Evolutionary conservation across 352 stramenopile genomes (phyloP), one percentile per base, ranked within the genome.

Genomic region (Pythium apleroticum): DNA sequence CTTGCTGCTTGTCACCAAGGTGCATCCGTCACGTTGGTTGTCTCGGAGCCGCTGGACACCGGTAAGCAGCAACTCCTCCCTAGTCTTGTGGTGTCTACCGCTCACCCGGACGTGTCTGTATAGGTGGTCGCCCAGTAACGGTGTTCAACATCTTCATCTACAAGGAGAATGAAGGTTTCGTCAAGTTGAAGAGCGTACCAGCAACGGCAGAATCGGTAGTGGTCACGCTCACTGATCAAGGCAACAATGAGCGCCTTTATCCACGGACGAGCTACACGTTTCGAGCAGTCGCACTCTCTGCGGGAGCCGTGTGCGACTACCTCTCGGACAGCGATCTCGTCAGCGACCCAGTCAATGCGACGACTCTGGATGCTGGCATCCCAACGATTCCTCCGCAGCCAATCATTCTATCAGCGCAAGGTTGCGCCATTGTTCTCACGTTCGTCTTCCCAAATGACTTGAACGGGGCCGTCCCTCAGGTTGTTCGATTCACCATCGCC

Each of bases 211-310:
- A 50, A 10, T 56, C 67, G 6, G 48, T 57, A 6, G 66, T 45
- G 8, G 52, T 65, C 6, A 70, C 37, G 0, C 25, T 84, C 22
- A 71, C 65, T 12, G 61, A 27, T 0, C 70, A 78, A 54, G 27
- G 4, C 19, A 31, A 72, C 28, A 64, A 57, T 0, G 45, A 8
- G 0, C 69, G 56, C 2, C 57, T 89, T 14, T 9, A 49, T 2
- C 25, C 75, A 4, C 17, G 25, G 0, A 84, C 71, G 1, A 66
- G 27, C 17, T 89, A 86, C 43, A 75, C 55, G 0, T 72, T 89
- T 25, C 81, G 84, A 63, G 66, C 49, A 0, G 52, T 89, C 8
- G 76, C 80, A 9, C 52, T 89, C 14, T 69, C 80, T 54, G 66
- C 65, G 17, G 75, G 73, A 19, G 64, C 39, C 4, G 66, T 73